A percentile compares a stretch with the other conserved stretches of the same genome.
Evolutionary conservation across 2,329 filamentous ascomycete genomes (phyloP).

Genomic region (Fusarium sp.): DNA sequence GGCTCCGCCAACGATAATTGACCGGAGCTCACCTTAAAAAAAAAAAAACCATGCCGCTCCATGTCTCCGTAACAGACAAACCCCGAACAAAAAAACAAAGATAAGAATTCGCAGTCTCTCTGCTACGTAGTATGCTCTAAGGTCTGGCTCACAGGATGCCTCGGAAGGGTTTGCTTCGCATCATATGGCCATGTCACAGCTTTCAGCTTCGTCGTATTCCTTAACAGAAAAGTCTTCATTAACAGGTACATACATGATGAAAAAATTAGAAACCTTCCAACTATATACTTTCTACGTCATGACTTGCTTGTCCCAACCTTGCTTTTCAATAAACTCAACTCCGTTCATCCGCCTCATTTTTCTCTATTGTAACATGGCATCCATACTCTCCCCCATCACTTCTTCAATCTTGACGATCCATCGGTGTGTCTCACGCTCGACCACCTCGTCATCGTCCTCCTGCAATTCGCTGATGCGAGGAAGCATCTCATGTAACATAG

Average conservation of each 20-base stretch:
- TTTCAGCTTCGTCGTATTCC: constrained; percentile 5
- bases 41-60: constrained; percentile 8
- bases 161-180: neutral
- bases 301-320: constrained; percentile 21
- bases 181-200: neutral
- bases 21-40: constrained; percentile 37
- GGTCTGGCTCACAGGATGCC: constrained; percentile 27
- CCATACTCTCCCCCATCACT: constrained; percentile 88
- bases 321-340: constrained; percentile 28
- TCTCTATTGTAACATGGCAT: constrained; percentile 88
- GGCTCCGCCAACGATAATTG: constrained; percentile 44
- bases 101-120: neutral
- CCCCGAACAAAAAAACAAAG: neutral
- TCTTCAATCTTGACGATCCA: constrained; percentile 94
- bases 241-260: constrained; percentile 24
- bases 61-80: constrained; percentile 18
- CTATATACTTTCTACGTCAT: constrained; percentile 30
- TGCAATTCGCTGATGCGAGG: constrained; percentile 95
- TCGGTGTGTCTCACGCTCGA: constrained; percentile 87
- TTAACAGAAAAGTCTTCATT: constrained; percentile 23
- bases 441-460: constrained; percentile 94
- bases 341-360: constrained; percentile 28
- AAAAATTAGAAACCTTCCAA: constrained; percentile 7
- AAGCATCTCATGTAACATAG: constrained; percentile 92
- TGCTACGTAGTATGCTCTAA: neutral